Evolutionary conservation across 371 early-diverging fungal species (phyloP).

Genomic region (Lichtheimia ramosa): DNA sequence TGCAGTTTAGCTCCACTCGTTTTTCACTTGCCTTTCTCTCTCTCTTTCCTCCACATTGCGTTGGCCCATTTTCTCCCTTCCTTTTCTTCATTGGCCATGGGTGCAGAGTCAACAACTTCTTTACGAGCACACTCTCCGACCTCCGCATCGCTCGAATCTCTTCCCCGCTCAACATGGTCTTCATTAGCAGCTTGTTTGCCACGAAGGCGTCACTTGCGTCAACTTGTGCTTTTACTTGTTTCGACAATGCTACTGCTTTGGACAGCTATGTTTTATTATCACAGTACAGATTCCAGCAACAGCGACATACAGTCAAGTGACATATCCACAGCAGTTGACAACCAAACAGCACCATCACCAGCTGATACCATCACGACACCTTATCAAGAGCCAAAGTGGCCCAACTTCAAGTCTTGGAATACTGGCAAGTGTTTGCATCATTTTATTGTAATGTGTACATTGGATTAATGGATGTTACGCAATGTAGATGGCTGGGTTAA

Average conservation of each 20-base stretch:
- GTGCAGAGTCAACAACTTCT: not conserved
- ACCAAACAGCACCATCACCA: not conserved
- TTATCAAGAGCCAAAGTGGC: conserved; percentile 5
- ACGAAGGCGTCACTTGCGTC: conserved; percentile 1
- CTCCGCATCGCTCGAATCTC: not conserved
- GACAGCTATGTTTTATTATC: conserved; percentile 6
- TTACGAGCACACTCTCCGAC: not conserved
- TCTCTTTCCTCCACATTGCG: not conserved
- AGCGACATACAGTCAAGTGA: not conserved
- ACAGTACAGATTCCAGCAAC: not conserved
- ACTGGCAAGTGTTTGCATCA: not conserved
- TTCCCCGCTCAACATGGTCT: conserved; percentile 1
- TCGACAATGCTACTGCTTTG: conserved; percentile 3
- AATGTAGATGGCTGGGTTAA: conserved; percentile 3
- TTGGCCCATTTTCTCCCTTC: not conserved
- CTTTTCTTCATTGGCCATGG: not conserved
- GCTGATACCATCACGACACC: not conserved
- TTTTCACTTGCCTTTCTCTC: not conserved
- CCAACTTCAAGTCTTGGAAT: conserved; percentile 16
- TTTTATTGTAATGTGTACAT: too few species aligned
- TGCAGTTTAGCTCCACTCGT: not conserved
- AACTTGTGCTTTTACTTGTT: not conserved
- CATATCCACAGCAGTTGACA: too few species aligned
- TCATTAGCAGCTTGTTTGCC: conserved; percentile 4
- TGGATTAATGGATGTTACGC: not conserved